Conservation (phyloP, 768 basidiomycete genomes). For the Tricholoma furcatifolium region DNA sequence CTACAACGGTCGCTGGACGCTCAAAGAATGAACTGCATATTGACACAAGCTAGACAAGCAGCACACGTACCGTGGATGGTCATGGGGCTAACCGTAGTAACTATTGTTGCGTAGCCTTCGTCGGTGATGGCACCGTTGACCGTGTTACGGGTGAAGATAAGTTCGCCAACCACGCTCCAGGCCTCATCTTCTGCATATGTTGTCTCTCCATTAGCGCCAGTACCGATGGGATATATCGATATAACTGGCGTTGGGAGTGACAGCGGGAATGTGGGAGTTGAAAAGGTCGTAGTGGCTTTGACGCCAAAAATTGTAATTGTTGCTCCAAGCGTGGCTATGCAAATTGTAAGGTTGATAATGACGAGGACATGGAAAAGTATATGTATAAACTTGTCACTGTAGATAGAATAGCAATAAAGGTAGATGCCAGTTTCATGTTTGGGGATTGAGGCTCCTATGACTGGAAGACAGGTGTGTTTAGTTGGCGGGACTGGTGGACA, state of each 20-base stretch:
- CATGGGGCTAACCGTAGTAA: too few relatives aligned
- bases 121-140: too few relatives aligned
- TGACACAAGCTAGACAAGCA: too few relatives aligned
- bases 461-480: too few relatives aligned
- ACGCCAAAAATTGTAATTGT: background rate
- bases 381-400: background rate
- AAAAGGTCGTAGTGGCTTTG: background rate
- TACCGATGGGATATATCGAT: conserved; percentile 1
- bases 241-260: background rate
- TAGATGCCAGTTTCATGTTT: background rate
- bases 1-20: too few relatives aligned
- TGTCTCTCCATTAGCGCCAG: background rate
- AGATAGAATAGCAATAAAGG: background rate
- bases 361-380: too few relatives aligned
- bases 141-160: too few relatives aligned
- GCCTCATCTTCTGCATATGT: background rate
- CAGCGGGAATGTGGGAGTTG: background rate
- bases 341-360: background rate
- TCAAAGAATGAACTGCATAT: too few relatives aligned
- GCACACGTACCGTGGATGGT: too few relatives aligned
- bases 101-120: too few relatives aligned
- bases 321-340: background rate
- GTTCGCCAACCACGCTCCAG: background rate
- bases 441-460: background rate
- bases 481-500: too few relatives aligned